Base-by-base conservation (phyloP, 1,284 basidiomycete genomes). In the Erythrobasidium hasegawianum region DNA sequence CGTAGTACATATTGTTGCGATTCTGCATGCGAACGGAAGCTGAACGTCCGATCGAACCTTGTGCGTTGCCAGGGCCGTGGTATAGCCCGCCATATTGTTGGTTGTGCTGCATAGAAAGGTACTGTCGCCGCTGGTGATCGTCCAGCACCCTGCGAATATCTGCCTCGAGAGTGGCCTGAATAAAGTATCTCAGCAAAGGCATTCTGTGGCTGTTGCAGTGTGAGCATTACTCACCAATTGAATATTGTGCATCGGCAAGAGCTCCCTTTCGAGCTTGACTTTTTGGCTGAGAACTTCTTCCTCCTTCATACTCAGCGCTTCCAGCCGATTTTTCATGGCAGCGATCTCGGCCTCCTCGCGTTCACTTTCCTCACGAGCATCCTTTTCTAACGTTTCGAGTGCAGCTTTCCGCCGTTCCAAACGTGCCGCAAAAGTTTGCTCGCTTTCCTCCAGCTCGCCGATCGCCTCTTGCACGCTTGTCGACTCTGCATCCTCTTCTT, bases 131-230 rank as follows among this genome's bases (percentile, higher is more conserved):
- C 9, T 52, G 55, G 16, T 65, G 62, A 26, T 65, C 62, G 43
- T 65, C 62, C 14, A 58, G 57, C n/a, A 69, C n/a, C 22, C 67
- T 27, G 2, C 59, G 50, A 9, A 68, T 41, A 18, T 68, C 67
- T 2, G 67, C 67, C 38, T 68, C 67, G 8, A 68, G 57, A n/a
- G 55, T 59, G 1, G 67, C 67, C 60, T 64, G 52, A 16, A 39
- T 14, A 7, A 29, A 20, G 41, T 38, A 9, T 16, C 2, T n/a
- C 24, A 49, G 40, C 26, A 47, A 8, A 22, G 7, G 16, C 20
- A 16, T 3, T n/a, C n/a, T n/a, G n/a, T n/a, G n/a, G n/a, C n/a
- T n/a, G 22, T 18, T 10, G 26, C 33, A 38, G 16, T 9, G 26
- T 9, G 24, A 10, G 10, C 41, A 9, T 18, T 7, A 10, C 62